Evolutionary conservation across 176 grass and related monocot species (phyloP), one percentile per base, ranked within the genome.

Genomic region (Poa pratensis): DNA sequence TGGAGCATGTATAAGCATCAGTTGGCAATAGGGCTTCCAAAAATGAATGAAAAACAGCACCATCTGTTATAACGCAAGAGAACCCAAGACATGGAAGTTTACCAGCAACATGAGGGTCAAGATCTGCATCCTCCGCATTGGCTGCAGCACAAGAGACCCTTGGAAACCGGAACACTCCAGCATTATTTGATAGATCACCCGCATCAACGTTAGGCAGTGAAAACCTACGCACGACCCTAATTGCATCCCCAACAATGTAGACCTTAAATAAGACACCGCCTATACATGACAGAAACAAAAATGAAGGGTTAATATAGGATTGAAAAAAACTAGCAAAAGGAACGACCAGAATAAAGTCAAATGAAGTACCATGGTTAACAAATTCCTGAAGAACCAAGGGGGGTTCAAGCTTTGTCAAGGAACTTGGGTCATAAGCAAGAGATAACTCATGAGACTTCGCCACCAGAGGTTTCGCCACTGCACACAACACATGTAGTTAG

Each of bases 341-440:
- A 66, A 85, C 77, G 14, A 73, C 5, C n/a, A 61, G 32, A 17
- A 39, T 51, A 20, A 49, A 60, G 15, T 78, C 62, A 35, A 61
- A 32, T 40, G 28, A 82, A 22, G 12, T 96, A 94, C 96, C 94
- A 80, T 96, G 96, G 84, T 94, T 96, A 42, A 99, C 90, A 77
- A 99, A 96, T 88, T 99, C 93, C 86, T 99, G 96, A 76, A 99
- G 94, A 89, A 99, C 91, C 80, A 99, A 85, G 3, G 90, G 93
- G 1, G 91, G 96, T 76, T 96, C 90, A 53, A 99, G 94, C 61
- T 90, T 92, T 18, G 94, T 94, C 84, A 99, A 81, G 34, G 94
- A 99, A 61, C 81, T 76, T 73, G 70, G 79, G 80, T 99, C 96
- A 89, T 96, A 99, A 73, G 91, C 96, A 90, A 99, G 93, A 81